These are phyloP conservation scores for Arabidopsis suecica DNA, from an alignment of 345 rosid species.

Conservation along the genomic window DNA sequence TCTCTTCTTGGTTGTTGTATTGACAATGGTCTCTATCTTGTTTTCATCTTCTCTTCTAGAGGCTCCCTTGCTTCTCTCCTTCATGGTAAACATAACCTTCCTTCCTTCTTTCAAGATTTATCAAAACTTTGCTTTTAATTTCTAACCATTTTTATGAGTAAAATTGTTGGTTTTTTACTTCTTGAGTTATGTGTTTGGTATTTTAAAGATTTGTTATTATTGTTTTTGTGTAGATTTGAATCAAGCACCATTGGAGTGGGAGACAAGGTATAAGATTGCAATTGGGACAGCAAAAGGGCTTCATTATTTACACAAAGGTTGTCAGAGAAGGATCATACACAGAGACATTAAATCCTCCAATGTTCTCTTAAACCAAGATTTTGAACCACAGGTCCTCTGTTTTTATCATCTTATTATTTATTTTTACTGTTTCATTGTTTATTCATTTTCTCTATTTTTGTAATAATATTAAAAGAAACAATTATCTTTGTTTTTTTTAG, in stretches of 20 bases:
- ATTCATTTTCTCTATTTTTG: neutral
- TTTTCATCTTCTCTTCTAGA: conserved; percentile 79
- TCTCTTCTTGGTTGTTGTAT: conserved; percentile 87
- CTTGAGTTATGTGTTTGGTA: neutral
- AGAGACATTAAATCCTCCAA: conserved; percentile 96
- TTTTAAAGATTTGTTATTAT: neutral
- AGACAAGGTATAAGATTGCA: conserved; percentile 74
- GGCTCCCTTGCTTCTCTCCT: conserved; percentile 95
- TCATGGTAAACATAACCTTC: conserved; percentile 59
- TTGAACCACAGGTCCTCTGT: conserved; percentile 67
- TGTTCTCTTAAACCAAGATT: conserved; percentile 76
- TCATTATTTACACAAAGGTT: conserved; percentile 86
- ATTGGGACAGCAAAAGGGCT: conserved; percentile 88
- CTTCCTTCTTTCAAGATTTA: too few species aligned
- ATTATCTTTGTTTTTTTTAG: conserved; percentile 42
- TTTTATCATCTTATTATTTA: neutral
- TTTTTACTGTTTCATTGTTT: conserved; percentile 3
- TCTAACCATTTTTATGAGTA: too few species aligned
- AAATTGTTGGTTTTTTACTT: neutral
- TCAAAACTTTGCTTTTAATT: too few species aligned
- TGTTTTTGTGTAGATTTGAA: conserved; percentile 51
- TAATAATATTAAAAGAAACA: neutral
- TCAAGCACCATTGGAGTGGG: conserved; percentile 67
- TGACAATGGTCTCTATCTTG: conserved; percentile 87
- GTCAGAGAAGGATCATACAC: conserved; percentile 92